phyloP scores from a whole-genome alignment of 495 filamentous ascomycete genomes.

The Immersiella caudata region DNA sequence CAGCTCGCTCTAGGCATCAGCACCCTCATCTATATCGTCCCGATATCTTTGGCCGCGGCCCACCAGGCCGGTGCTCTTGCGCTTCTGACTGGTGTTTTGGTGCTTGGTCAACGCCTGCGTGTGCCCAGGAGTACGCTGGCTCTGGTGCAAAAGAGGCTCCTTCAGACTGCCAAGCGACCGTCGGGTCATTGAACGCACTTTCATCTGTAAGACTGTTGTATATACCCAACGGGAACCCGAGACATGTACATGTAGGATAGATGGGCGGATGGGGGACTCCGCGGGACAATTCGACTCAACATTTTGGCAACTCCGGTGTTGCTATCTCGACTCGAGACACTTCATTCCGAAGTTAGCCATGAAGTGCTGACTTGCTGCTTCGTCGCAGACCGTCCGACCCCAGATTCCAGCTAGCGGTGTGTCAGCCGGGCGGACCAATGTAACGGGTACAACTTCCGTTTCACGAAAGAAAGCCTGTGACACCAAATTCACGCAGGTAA shows the following conservation, averaged over 20 bases:
- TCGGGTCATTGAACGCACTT: not conserved
- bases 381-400: not conserved
- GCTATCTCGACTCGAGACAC: not conserved
- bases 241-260: not conserved
- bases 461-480: not conserved
- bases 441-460: not conserved
- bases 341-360: not conserved
- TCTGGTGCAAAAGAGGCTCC: slow-evolving; percentile 44
- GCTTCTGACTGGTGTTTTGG: slow-evolving; percentile 76
- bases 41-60: slow-evolving; percentile 80
- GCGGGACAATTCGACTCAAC: not conserved
- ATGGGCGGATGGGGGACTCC: not conserved
- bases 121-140: slow-evolving; percentile 52
- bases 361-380: not conserved
- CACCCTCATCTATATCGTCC: slow-evolving; percentile 91
- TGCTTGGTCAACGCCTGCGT: slow-evolving; percentile 66
- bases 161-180: slow-evolving; percentile 4
- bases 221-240: not conserved
- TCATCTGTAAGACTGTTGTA: not conserved
- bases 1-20: slow-evolving; percentile 86
- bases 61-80: slow-evolving; percentile 93
- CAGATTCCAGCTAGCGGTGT: too few relatives aligned
- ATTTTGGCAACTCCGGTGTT: not conserved
- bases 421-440: too few relatives aligned
- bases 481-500: not conserved